Base-by-base conservation (phyloP, 164 flowering plant genomes). In the Cinnamomum chago region DNA sequence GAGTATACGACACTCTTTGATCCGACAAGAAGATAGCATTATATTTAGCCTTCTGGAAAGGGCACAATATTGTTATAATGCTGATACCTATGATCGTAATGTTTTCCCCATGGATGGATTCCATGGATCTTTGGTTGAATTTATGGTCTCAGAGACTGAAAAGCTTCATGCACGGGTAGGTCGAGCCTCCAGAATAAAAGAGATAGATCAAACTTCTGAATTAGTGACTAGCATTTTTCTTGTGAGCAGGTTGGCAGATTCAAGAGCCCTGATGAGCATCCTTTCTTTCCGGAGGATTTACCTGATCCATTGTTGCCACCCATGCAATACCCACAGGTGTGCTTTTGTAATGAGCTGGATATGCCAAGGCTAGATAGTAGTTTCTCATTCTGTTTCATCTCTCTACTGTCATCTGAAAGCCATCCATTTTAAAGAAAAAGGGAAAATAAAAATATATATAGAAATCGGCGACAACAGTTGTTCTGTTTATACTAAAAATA, bases 241-340 rank as follows among this genome's bases (percentile, higher is more conserved):
- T 23, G 71, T 67, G 4, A 72, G 51, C 67, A 95, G 99, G 92
- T 92, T 71, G 99, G 98, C 60, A 83, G 98, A 82, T 95, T 89
- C 86, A 86, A 83, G 73, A 90, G 93, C 83, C 97, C 99, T 7
- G 99, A 95, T 78, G 99, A 95, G 80, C 99, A 93, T 79, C 92
- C 98, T 30, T 95, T 95, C 83, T 95, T 93, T 79, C 92, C 92
- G 1, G 74, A 83, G 24, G 88, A 83, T 68, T 82, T 93, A 58
- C 97, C 96, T 15, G 90, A 89, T 62, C 94, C 97, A 23, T 5
- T 92, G 79, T 75, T 95, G 71, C 98, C 97, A 24, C 94, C 97
- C 72, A 24, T 95, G 78, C 90, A 90, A 51, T 93, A 93, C 77
- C 97, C 97, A 62, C 82, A 86, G 90, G 99, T 93, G 99, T 90